Base-by-base conservation (phyloP, 2,329 filamentous ascomycete genomes). In the Albifimbria verrucaria region DNA sequence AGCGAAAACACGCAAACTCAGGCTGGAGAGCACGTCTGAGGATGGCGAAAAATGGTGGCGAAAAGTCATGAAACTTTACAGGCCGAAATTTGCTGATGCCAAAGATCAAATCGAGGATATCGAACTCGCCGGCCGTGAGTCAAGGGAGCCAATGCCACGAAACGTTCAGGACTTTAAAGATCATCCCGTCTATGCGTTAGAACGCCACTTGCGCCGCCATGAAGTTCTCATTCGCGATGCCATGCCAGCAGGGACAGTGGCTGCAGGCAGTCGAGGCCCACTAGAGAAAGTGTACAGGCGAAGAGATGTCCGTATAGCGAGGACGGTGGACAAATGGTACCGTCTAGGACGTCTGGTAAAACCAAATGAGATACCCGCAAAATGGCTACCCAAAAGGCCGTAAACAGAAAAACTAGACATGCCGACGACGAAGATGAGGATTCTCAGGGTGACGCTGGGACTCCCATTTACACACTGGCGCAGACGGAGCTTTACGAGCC, bases 281-380 rank as follows among this genome's bases (percentile, higher is more conserved):
- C 73, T 93, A 56, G 92, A 96, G 67, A 82, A 83, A 49, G 87
- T 99, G 0, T 99, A 90, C 66, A 85, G 92, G 22, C 82, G 94
- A 3, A 80, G 79, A 47, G 90, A 97, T 65, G 90, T 99, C 0
- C 85, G 90, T 50, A 64, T 85, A 5, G 91, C 91, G 1, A 83
- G 86, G 56, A 95, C 86, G 56, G 86, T 85, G 3, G 91, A 96
- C 59, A 91, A 89, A 57, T 99, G 94, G 95, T 97, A 94, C 68
- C 85, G 92, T 2, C 72, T 93, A 55, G 94, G 94, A 0, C 81
- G 91, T 23, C 87, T 92, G 57, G 83, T 99, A 7, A 90, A 85
- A 59, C 72, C 83, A 0, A 85, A 88, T 15, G 90, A 96, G 67
- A 87, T 94, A 52, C 90, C 94, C 0, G 79, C 89, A 15, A 97